Conservation (phyloP, 129 eudicot species). For the Chrysanthemum makinoi region DNA sequence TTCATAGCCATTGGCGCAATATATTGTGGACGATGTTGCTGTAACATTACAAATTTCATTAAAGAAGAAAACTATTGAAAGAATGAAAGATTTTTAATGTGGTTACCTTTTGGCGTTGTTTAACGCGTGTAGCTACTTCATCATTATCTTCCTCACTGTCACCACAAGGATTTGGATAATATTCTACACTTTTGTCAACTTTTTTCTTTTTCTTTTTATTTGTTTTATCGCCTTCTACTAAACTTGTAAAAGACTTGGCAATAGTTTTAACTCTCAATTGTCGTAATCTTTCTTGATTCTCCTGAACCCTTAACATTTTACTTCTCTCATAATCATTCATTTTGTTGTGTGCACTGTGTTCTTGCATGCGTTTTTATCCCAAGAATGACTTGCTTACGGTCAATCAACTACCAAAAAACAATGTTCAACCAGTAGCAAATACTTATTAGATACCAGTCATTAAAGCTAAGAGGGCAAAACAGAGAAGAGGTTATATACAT, state of each 20-base stretch:
- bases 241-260: background rate
- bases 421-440: no score
- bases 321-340: background rate
- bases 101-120: background rate
- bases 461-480: no score
- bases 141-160: background rate
- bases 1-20: conserved; percentile 8
- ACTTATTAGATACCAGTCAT: no score
- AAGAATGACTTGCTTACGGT: no score
- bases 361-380: background rate
- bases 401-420: no score
- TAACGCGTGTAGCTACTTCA: background rate
- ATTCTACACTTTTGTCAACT: background rate
- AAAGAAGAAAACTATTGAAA: background rate
- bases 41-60: background rate
- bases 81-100: background rate
- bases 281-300: background rate
- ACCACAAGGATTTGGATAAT: background rate
- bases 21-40: background rate
- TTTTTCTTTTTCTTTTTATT: background rate
- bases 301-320: background rate
- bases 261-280: background rate
- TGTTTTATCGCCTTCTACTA: background rate
- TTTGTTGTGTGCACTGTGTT: background rate
- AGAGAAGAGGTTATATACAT: no score